Evolutionary conservation across 352 stramenopile species (phyloP).

Genomic region (Sclerospora graminicola): DNA sequence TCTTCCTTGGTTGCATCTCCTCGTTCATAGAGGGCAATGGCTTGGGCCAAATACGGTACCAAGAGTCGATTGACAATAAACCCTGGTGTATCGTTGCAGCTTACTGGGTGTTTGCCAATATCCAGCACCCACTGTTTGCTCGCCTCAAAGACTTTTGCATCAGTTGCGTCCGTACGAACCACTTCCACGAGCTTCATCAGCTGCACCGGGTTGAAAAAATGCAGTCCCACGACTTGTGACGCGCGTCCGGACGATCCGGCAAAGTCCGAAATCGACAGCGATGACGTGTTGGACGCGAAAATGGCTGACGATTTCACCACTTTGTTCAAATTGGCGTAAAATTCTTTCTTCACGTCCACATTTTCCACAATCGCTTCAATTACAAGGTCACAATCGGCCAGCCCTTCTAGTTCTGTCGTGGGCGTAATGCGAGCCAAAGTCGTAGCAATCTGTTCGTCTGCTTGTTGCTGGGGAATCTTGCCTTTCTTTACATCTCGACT

Average conservation of each 20-base stretch:
- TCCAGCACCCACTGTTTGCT: constrained; percentile 85
- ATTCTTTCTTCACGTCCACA: constrained; percentile 87
- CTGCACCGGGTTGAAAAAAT: constrained; percentile 98
- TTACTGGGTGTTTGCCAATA: constrained; percentile 92
- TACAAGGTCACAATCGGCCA: constrained; percentile 91
- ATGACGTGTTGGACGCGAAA: constrained; percentile 96
- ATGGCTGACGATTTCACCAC: constrained; percentile 89
- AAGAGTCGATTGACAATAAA: constrained; percentile 97
- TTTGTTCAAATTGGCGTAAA: constrained; percentile 89
- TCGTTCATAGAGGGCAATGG: constrained; percentile 91
- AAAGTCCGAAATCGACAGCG: constrained; percentile 91
- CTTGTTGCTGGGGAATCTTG: constrained; percentile 69
- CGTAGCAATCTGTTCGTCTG: constrained; percentile 45
- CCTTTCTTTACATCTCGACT: constrained; percentile 83
- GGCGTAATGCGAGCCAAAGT: constrained; percentile 80
- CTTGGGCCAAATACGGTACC: constrained; percentile 71
- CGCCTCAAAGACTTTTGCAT: constrained; percentile 86
- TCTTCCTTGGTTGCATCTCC: constrained; percentile 91
- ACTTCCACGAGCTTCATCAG: constrained; percentile 96
- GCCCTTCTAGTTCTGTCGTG: constrained; percentile 79
- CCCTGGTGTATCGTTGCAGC: constrained; percentile 92
- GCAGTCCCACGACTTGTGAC: constrained; percentile 92
- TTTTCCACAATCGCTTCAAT: constrained; percentile 99
- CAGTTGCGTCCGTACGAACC: constrained; percentile 89
- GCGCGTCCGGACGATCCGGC: constrained; percentile 86